Base-by-base conservation (phyloP, 2,329 filamentous ascomycete species). In the Aquanectria penicillioides region DNA sequence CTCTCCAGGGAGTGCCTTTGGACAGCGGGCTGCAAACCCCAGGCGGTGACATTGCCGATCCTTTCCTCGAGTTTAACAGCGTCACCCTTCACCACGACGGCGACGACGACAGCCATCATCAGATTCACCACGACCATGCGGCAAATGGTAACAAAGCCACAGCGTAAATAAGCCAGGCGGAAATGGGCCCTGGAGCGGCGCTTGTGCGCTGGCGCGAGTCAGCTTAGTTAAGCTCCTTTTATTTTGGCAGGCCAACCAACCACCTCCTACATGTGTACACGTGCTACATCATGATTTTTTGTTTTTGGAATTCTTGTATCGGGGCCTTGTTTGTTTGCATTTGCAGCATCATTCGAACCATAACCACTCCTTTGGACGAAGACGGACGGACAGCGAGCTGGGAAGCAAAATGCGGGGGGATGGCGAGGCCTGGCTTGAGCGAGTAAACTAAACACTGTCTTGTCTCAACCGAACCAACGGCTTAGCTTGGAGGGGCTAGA, bases 51-150 rank as follows among this genome's bases (percentile, higher is more conserved):
- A 74, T 89, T 31, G 83, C 86, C 4, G 95, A 99, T 83, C 95
- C 95, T 2, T 99, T 99, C 73, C 92, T 97, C 77, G 95, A 98
- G 76, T 99, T 99, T 78, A 99, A 98, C 82, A 97, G 93, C 73
- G 94, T 99, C 36, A 99, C 95, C 47, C 82, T 99, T 61, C 94
- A 98, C 76, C 95, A 99, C 73, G 95, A 98, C 55, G 95, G 93
- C 13, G 94, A 97, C 67, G 91, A 93, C 46, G 81, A 88, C 55
- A 65, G 65, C 40, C 73, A 78, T 50, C 71, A 57, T 18, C 58
- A 60, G 23, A 46, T 52, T 15, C 49, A 59, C 26, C 60, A 59
- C 33, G 46, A 47, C 12, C 17, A 50, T 20, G 25, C 34, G 15
- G 22, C 13, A 20, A 49, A 41, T 18, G 36, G 28, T 22, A 13